Percentiles rank a stretch among this genome's conserved stretches.
phyloP scores from a whole-genome alignment of 2,329 filamentous ascomycete genomes.

The Gaeumannomyces tritici region DNA sequence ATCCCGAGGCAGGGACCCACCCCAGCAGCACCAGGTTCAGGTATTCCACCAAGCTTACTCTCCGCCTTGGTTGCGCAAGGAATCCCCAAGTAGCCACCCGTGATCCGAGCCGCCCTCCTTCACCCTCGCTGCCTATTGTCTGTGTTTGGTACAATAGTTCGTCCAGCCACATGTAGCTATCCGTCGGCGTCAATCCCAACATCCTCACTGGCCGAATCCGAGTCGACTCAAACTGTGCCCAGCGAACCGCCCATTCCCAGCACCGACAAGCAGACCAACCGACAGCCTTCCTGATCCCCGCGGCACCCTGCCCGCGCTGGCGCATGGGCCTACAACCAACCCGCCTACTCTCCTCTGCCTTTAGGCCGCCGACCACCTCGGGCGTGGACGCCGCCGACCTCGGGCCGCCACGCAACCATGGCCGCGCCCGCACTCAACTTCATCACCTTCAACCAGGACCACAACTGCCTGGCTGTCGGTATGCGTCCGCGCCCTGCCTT shows the following conservation, averaged over 20 bases:
- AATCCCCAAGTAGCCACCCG: neutral
- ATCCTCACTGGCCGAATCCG: neutral
- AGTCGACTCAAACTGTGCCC: neutral
- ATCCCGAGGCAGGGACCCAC: neutral
- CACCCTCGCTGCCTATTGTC: neutral
- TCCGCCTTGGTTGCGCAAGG: neutral
- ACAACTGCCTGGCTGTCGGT: slow-evolving; percentile 94
- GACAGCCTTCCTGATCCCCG: too few species aligned
- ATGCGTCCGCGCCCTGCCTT: slow-evolving; percentile 23
- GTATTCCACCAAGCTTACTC: neutral
- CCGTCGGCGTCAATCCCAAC: neutral
- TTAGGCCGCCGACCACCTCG: neutral
- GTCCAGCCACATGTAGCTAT: neutral
- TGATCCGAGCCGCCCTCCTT: neutral
- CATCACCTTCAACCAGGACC: slow-evolving; percentile 98
- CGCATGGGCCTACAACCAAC: neutral
- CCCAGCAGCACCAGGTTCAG: neutral
- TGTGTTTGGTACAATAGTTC: neutral
- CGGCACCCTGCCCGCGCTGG: too few species aligned
- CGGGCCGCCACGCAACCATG: slow-evolving; percentile 35
- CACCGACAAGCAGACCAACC: neutral
- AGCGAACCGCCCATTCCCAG: neutral
- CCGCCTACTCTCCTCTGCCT: neutral
- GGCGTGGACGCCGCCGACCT: neutral
- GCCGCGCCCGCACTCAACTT: slow-evolving; percentile 77